Percentiles rank a stretch among this genome's conserved stretches.
phyloP scores from a whole-genome alignment of 768 basidiomycete genomes.

The Lactarius sanguifluus region DNA sequence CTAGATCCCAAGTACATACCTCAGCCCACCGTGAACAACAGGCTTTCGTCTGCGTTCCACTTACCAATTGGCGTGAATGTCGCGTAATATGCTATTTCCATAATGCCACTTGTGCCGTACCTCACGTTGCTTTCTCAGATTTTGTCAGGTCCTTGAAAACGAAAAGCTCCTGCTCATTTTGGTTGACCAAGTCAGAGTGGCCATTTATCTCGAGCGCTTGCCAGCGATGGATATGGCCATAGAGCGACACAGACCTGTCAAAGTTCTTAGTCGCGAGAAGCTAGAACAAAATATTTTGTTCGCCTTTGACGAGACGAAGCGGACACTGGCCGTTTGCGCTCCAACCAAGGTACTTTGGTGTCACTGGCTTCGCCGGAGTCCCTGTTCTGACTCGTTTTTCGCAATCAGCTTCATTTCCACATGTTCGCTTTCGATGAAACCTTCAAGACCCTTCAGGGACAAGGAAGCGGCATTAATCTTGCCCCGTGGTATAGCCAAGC shows the following conservation, averaged over 20 bases:
- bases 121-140: conserved; percentile 13
- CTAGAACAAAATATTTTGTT: conserved; percentile 47
- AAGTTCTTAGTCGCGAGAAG: conserved; percentile 43
- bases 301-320: conserved; percentile 53
- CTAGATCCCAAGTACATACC: conserved; percentile 22
- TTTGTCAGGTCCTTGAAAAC: conserved; percentile 21
- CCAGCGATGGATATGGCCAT: conserved; percentile 6
- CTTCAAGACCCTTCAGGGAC: conserved; percentile 42
- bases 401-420: conserved; percentile 39
- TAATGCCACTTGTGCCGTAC: not conserved
- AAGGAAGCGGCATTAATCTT: conserved; percentile 45
- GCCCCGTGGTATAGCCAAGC: conserved; percentile 43
- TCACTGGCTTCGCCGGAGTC: not conserved
- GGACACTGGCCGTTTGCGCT: conserved; percentile 48
- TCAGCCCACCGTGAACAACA: conserved; percentile 9
- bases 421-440: conserved; percentile 50
- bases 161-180: conserved; percentile 22
- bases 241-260: not conserved
- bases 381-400: not conserved
- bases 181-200: conserved; percentile 2
- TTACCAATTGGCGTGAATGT: conserved; percentile 13
- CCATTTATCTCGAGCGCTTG: conserved; percentile 25
- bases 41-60: conserved; percentile 11
- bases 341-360: conserved; percentile 40
- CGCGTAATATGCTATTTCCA: conserved; percentile 2